phyloP scores from a whole-genome alignment of 1,139 yeast species.

The Pichia sp. region DNA sequence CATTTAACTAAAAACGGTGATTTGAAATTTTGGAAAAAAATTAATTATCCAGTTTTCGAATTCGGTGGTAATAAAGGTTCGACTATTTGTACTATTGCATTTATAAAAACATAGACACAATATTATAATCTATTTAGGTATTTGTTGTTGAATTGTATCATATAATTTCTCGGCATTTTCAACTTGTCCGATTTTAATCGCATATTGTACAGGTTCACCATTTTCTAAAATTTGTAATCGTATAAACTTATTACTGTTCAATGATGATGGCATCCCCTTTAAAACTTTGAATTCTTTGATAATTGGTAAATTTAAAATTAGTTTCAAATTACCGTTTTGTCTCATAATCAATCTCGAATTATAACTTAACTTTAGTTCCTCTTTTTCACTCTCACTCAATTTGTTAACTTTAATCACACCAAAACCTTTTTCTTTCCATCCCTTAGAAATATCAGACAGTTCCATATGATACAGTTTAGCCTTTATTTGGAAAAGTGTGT shows the following conservation, averaged over 20 bases:
- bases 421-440: slow-evolving; percentile 95
- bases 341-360: slow-evolving; percentile 76
- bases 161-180: slow-evolving; percentile 55
- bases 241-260: slow-evolving; percentile 70
- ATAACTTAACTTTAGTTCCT: slow-evolving; percentile 18
- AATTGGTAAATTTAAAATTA: slow-evolving; percentile 71
- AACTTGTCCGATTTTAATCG: slow-evolving; percentile 62
- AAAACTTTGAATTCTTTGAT: slow-evolving; percentile 49
- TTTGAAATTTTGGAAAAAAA: slow-evolving; percentile 48
- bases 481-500: slow-evolving; percentile 57
- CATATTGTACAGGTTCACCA: slow-evolving; percentile 72
- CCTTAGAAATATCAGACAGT: slow-evolving; percentile 54
- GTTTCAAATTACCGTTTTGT: slow-evolving; percentile 77
- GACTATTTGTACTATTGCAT: slow-evolving; percentile 82
- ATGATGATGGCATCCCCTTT: slow-evolving; percentile 81
- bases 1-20: slow-evolving; percentile 43
- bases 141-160: slow-evolving; percentile 39
- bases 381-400: slow-evolving; percentile 25
- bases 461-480: slow-evolving; percentile 78
- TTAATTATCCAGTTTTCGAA: slow-evolving; percentile 72
- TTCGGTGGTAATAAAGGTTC: slow-evolving; percentile 88
- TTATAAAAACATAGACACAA: slow-evolving; percentile 29
- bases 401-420: slow-evolving; percentile 81
- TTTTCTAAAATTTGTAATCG: slow-evolving; percentile 43
- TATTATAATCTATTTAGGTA: slow-evolving; percentile 19